These are phyloP conservation scores for Colletotrichum sp. DNA, from an alignment of 2,329 filamentous ascomycete species.

Conservation along the genomic window DNA sequence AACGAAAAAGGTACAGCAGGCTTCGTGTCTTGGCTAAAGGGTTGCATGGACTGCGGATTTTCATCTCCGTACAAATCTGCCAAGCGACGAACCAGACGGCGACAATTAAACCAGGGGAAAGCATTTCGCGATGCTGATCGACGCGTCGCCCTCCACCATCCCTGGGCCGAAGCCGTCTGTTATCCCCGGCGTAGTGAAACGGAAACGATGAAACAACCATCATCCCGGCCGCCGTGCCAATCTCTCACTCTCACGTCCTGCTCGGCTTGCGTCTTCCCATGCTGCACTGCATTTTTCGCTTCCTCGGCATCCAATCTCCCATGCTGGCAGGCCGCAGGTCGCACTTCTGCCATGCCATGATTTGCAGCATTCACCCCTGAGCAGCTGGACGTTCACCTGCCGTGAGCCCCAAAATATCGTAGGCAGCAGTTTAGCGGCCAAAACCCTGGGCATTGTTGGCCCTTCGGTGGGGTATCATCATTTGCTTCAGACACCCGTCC, in stretches of 20 bases:
- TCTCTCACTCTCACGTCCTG: not conserved
- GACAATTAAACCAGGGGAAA: not conserved
- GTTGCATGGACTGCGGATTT: slow-evolving; percentile 3
- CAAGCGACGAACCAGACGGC: not conserved
- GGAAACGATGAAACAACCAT: slow-evolving; percentile 6
- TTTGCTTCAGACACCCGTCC: not conserved
- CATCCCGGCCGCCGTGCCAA: not conserved
- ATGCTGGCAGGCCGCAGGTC: not conserved
- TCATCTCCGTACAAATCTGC: not conserved
- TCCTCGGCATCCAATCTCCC: not conserved
- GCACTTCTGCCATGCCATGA: not conserved
- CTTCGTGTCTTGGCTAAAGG: not conserved
- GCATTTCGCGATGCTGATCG: not conserved
- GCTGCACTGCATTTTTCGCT: not conserved
- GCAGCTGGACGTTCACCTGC: not conserved
- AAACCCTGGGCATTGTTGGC: not conserved
- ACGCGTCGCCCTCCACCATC: not conserved
- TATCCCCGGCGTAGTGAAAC: not conserved
- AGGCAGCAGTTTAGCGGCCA: not conserved
- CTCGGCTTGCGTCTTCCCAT: not conserved
- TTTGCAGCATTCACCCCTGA: not conserved
- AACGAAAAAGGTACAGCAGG: not conserved
- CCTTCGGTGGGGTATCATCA: not conserved
- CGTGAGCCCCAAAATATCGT: not conserved
- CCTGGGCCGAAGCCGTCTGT: not conserved